These are phyloP conservation scores for Botrytis pseudocinerea DNA, from an alignment of 2,329 filamentous ascomycete genomes.

Conservation along the genomic window DNA sequence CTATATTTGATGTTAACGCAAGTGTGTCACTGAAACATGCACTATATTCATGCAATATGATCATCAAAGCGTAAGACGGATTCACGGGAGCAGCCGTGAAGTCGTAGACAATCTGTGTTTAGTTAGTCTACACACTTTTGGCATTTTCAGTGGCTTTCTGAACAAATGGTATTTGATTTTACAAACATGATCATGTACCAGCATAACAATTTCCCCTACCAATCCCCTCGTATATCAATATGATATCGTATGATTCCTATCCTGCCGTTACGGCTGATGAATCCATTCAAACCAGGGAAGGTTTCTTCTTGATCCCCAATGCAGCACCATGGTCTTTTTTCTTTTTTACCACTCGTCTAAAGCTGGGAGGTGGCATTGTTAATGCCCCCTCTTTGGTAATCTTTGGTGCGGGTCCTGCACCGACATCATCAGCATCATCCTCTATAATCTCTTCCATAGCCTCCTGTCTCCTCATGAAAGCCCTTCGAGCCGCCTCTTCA, in stretches of 20 bases:
- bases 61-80: neutral
- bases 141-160: neutral
- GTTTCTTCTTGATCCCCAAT: slow-evolving; percentile 87
- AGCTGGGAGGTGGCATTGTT: slow-evolving; percentile 61
- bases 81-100: neutral
- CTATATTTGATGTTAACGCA: neutral
- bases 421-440: slow-evolving; percentile 38
- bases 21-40: neutral
- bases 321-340: slow-evolving; percentile 79
- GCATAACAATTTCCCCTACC: neutral
- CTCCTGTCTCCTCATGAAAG: slow-evolving; percentile 59
- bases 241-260: neutral
- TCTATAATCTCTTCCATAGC: slow-evolving; percentile 41
- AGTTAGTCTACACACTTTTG: neutral
- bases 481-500: slow-evolving; percentile 74
- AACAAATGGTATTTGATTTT: neutral
- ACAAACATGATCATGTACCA: neutral
- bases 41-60: neutral
- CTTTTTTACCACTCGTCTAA: slow-evolving; percentile 76
- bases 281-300: slow-evolving; percentile 50
- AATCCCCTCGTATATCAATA: neutral
- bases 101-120: neutral
- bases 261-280: neutral
- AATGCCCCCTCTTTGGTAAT: slow-evolving; percentile 43
- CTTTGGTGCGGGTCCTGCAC: slow-evolving; percentile 38